Evolutionary conservation across 805 yeast species (phyloP).

Genomic region (Candida andamanensis): DNA sequence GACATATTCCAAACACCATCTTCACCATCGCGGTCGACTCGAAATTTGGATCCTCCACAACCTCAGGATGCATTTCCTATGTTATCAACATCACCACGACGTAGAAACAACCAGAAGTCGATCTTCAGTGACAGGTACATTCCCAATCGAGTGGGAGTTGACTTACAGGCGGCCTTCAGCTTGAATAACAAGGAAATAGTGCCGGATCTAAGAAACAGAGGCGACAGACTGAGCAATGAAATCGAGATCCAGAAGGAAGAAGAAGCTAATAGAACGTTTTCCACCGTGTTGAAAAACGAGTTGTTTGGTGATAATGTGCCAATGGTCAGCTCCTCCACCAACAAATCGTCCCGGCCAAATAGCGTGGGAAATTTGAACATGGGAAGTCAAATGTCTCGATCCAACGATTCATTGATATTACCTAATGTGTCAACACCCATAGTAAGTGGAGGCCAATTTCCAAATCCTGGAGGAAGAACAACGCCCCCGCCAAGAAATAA

Average conservation of each 20-base stretch:
- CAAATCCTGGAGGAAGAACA: conserved; percentile 10
- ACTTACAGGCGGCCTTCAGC: conserved; percentile 79
- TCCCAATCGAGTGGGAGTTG: conserved; percentile 82
- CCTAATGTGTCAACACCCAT: conserved; percentile 2
- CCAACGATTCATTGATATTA: conserved; percentile 8
- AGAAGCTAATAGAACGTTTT: conserved; percentile 84
- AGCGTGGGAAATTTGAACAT: conserved; percentile 17
- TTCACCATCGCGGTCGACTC: conserved; percentile 39
- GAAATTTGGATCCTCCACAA: conserved; percentile 33
- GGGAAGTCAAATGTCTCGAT: conserved; percentile 4
- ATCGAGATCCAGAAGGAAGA: conserved; percentile 64
- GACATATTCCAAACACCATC: conserved; percentile 32
- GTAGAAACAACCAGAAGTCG: conserved; percentile 42
- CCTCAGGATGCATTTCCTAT: conserved; percentile 22
- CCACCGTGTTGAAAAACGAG: conserved; percentile 82
- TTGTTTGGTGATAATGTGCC: conserved; percentile 86
- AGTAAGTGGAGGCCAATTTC: not conserved
- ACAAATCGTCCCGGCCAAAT: conserved; percentile 9
- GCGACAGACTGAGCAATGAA: conserved; percentile 44
- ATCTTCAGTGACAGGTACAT: conserved; percentile 81
- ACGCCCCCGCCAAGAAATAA: conserved; percentile 18
- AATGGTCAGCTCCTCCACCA: conserved; percentile 29
- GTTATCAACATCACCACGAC: conserved; percentile 37
- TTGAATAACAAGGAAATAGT: conserved; percentile 42
- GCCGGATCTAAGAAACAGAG: conserved; percentile 25